Conservation (phyloP, 2,329 filamentous ascomycete species). For the Rasamsonia emersonii region DNA sequence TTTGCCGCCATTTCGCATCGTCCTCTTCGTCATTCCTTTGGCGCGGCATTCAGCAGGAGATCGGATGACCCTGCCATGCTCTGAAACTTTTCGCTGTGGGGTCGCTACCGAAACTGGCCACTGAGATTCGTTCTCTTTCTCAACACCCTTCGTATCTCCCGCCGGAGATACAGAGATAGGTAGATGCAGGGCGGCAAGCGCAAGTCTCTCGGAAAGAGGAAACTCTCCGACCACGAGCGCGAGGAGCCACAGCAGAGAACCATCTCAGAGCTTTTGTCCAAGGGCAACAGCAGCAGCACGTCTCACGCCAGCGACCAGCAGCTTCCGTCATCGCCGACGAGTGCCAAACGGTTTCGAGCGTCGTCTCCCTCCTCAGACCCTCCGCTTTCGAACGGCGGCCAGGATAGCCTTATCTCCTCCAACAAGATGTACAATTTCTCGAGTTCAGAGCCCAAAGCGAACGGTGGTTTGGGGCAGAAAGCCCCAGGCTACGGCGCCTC, state of each 20-base stretch:
- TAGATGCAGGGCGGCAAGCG: constrained; percentile 40
- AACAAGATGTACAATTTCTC: constrained; percentile 49
- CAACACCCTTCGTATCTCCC: constrained; percentile 3
- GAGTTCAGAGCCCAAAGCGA: constrained; percentile 28
- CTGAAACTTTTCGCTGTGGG: constrained; percentile 19
- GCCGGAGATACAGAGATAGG: constrained; percentile 22
- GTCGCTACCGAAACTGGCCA: too few species aligned
- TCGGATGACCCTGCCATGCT: too few species aligned
- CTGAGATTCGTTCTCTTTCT: too few species aligned
- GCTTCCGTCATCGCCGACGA: constrained; percentile 21
- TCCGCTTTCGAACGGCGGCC: constrained; percentile 11
- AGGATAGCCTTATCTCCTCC: constrained; percentile 16
- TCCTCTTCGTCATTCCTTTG: too few species aligned
- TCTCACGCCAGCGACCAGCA: constrained; percentile 10
- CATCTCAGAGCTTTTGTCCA: constrained; percentile 38
- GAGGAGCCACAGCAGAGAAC: constrained; percentile 31
- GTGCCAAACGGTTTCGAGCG: constrained; percentile 32
- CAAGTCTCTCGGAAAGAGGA: constrained; percentile 35
- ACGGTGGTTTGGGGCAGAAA: constrained; percentile 39
- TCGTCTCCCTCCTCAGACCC: constrained; percentile 21
- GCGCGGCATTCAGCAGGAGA: too few species aligned
- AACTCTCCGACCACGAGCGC: constrained; percentile 25
- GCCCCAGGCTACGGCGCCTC: constrained; percentile 27
- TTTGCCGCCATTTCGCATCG: too few species aligned
- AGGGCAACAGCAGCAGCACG: constrained; percentile 16